phyloP scores from a whole-genome alignment of 2,329 filamentous ascomycete species.

The Talaromyces sp. region DNA sequence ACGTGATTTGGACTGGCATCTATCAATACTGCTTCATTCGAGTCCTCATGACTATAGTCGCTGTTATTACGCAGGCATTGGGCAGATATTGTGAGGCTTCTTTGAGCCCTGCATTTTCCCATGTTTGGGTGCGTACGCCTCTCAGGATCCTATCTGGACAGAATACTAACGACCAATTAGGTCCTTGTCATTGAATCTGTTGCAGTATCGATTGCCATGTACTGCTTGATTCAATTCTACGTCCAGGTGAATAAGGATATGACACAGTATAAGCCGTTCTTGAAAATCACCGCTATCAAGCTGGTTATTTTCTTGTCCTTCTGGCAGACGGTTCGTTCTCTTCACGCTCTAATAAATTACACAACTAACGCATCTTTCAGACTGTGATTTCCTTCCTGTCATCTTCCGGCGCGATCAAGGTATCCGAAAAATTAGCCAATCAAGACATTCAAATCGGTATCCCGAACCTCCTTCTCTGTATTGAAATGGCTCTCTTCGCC shows the following conservation, averaged over 20 bases:
- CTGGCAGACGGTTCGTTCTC: constrained; percentile 63
- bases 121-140: constrained; percentile 65
- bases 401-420: constrained; percentile 60
- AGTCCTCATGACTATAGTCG: constrained; percentile 73
- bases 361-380: constrained; percentile 25
- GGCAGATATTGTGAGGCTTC: constrained; percentile 74
- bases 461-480: constrained; percentile 70
- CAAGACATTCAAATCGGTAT: constrained; percentile 79
- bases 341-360: not conserved
- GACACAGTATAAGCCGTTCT: constrained; percentile 65
- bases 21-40: constrained; percentile 85
- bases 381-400: constrained; percentile 61
- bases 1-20: constrained; percentile 73
- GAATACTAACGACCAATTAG: constrained; percentile 34
- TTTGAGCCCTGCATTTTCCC: constrained; percentile 72
- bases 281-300: constrained; percentile 84
- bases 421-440: constrained; percentile 61
- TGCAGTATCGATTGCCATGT: constrained; percentile 81
- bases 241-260: constrained; percentile 68
- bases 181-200: constrained; percentile 65
- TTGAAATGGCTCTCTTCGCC: constrained; percentile 81
- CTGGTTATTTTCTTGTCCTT: constrained; percentile 88
- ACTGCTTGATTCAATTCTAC: constrained; percentile 84
- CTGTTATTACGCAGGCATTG: constrained; percentile 68
- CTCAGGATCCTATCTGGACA: not conserved